Base-by-base conservation (phyloP, 2,329 filamentous ascomycete species). In the Exophiala sp. region DNA sequence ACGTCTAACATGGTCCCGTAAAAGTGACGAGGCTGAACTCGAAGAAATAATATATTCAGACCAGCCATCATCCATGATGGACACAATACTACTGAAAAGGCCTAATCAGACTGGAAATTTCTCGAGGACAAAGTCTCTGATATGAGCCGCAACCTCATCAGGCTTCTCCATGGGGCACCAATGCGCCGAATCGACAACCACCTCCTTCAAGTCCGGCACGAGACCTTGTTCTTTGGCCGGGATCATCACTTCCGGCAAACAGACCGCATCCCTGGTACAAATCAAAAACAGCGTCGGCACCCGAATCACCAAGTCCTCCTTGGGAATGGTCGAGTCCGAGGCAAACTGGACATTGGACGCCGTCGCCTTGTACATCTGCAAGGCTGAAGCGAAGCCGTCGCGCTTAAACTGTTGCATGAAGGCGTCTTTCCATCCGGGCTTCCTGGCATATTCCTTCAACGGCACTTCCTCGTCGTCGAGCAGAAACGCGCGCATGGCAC, bases 131-230 rank as follows among this genome's bases (percentile, higher is more conserved):
- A 47, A 47, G 22, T 21, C 35, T n/a, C 44, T 37, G 2, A 47
- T 40, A 30, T 40, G 23, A 3, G 13, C 23, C n/a, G 44, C 44
- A 10, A 47, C 19, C 19, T 47, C 44, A 14, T 47, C 18, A 2
- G 44, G 44, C 44, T 40, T 47, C 24, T 47, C 44, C 44, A 47
- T 47, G n/a, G 44, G 34, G 3, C 11, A 47, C 44, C 44, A 47
- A 47, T 47, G 44, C 2, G n/a, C 35, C 1, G 9, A 38, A 10
- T 47, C 44, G 6, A 47, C 13, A 3, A 40, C 24, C 1, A 19
- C 16, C 11, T 19, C 35, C 35, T 47, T 23, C 14, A 47, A 21
- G 16, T 47, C 34, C 10, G 44, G 44, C 21, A 47, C 6, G n/a
- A 47, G 24, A 8, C 44, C 44, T n/a, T 18, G 4, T 6, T 32